phyloP scores from a whole-genome alignment of 1,284 basidiomycete species.

The Tremellales sp. region DNA sequence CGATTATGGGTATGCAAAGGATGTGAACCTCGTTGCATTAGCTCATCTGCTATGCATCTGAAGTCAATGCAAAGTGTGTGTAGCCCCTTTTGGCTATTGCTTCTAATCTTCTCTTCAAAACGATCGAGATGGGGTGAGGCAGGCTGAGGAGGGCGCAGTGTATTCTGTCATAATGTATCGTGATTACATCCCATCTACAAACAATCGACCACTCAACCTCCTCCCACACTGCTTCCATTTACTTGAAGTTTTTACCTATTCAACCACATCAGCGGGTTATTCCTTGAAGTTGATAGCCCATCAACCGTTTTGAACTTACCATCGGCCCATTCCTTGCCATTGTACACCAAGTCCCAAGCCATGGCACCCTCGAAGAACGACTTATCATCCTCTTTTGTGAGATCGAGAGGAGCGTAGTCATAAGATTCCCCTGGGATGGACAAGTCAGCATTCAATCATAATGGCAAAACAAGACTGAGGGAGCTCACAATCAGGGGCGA shows the following conservation, averaged over 20 bases:
- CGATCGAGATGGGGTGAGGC: no score
- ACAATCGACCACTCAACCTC: background rate
- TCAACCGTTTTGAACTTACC: constrained; percentile 66
- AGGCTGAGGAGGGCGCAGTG: no score
- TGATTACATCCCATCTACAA: no score
- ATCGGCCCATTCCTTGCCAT: constrained; percentile 71
- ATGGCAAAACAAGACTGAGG: background rate
- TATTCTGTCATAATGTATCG: no score
- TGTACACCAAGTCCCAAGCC: constrained; percentile 82
- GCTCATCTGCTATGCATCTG: no score
- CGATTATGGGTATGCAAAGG: no score
- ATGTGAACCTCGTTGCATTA: no score
- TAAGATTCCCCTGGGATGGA: constrained; percentile 73
- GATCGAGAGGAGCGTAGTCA: constrained; percentile 64
- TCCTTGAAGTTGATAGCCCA: background rate
- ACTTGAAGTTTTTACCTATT: constrained; percentile 52
- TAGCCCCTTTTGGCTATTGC: no score
- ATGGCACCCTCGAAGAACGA: constrained; percentile 83
- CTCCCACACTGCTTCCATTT: constrained; percentile 13
- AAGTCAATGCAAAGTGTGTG: no score
- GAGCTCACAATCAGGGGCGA: constrained; percentile 68
- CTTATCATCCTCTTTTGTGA: constrained; percentile 65
- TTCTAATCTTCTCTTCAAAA: no score
- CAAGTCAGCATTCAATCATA: constrained; percentile 2
- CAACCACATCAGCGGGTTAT: constrained; percentile 57